Percentiles rank a stretch among this genome's conserved stretches.
phyloP scores from a whole-genome alignment of 495 filamentous ascomycete species.

The Thermothielavioides terrestris region DNA sequence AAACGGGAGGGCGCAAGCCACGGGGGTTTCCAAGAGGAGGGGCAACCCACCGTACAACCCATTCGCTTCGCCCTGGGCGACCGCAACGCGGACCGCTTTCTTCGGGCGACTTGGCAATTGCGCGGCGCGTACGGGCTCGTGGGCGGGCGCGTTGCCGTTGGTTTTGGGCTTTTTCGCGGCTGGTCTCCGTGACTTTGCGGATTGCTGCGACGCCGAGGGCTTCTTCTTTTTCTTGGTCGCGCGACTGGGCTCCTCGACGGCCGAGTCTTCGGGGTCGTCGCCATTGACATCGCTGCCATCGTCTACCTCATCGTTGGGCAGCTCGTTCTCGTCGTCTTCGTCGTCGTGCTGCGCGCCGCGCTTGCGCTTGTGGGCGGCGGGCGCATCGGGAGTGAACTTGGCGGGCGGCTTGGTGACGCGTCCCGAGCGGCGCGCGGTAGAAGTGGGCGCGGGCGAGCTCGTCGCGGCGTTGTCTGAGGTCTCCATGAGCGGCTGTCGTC shows the following conservation, averaged over 20 bases:
- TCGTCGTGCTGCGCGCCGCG: constrained; percentile 42
- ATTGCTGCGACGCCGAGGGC: constrained; percentile 29
- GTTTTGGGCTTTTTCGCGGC: constrained; percentile 67
- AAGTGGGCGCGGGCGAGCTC: constrained; percentile 40
- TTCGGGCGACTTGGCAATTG: constrained; percentile 54
- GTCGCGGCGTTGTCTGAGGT: constrained; percentile 50
- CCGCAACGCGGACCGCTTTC: constrained; percentile 42
- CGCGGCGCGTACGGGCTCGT: constrained; percentile 31
- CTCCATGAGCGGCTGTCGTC: constrained; percentile 39
- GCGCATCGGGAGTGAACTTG: constrained; percentile 48
- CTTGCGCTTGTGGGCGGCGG: constrained; percentile 45
- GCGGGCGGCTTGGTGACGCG: constrained; percentile 68
- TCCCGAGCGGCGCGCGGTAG: constrained; percentile 63
- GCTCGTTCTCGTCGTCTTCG: constrained; percentile 47
- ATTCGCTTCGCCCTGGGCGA: constrained; percentile 46
- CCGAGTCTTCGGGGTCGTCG: constrained; percentile 37
- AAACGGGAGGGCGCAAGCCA: not conserved
- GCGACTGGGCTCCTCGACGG: constrained; percentile 32
- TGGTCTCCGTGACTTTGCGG: constrained; percentile 45
- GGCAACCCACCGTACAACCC: constrained; percentile 76
- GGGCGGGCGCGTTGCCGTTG: constrained; percentile 47
- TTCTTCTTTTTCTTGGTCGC: constrained; percentile 20
- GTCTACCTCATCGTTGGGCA: constrained; percentile 44
- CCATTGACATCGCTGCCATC: constrained; percentile 40
- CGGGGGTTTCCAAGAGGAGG: not conserved